Conservation (phyloP, 805 yeast genomes). For the Suhomyces prunicola region DNA sequence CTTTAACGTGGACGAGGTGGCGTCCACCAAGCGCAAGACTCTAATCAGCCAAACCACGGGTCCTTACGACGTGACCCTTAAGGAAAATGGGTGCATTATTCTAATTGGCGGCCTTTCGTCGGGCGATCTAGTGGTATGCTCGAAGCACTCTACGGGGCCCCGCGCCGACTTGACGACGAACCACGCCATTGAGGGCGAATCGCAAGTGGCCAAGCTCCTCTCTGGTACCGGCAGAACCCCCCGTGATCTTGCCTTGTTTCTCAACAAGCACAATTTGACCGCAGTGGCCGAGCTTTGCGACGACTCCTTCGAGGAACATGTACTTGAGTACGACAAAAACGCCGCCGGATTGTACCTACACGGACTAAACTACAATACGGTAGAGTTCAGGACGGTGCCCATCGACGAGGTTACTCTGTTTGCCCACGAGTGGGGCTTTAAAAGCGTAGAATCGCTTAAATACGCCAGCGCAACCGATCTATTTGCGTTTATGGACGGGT, state of each 20-base stretch:
- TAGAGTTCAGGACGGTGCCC: constrained; percentile 61
- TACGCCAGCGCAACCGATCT: constrained; percentile 41
- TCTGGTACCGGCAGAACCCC: constrained; percentile 33
- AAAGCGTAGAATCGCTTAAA: constrained; percentile 46
- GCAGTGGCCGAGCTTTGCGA: constrained; percentile 94
- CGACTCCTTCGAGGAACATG: constrained; percentile 91
- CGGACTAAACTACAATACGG: constrained; percentile 74
- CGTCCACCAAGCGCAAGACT: constrained; percentile 46
- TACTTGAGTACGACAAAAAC: constrained; percentile 64
- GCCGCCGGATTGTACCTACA: constrained; percentile 83
- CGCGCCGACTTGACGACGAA: constrained; percentile 51
- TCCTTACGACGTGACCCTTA: constrained; percentile 76
- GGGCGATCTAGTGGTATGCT: constrained; percentile 81
- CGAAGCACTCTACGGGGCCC: constrained; percentile 85
- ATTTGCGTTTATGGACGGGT: constrained; percentile 49
- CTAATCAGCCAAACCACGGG: constrained; percentile 54
- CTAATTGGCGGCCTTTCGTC: constrained; percentile 73
- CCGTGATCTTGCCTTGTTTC: constrained; percentile 51
- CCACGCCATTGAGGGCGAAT: constrained; percentile 75
- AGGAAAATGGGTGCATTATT: constrained; percentile 93
- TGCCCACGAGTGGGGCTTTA: constrained; percentile 70
- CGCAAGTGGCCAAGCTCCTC: constrained; percentile 55
- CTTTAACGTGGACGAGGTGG: constrained; percentile 73
- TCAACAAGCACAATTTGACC: constrained; percentile 57
- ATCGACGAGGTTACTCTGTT: constrained; percentile 58